Conservation (phyloP, 306 rosid species). For the Cicer yamashitae region DNA sequence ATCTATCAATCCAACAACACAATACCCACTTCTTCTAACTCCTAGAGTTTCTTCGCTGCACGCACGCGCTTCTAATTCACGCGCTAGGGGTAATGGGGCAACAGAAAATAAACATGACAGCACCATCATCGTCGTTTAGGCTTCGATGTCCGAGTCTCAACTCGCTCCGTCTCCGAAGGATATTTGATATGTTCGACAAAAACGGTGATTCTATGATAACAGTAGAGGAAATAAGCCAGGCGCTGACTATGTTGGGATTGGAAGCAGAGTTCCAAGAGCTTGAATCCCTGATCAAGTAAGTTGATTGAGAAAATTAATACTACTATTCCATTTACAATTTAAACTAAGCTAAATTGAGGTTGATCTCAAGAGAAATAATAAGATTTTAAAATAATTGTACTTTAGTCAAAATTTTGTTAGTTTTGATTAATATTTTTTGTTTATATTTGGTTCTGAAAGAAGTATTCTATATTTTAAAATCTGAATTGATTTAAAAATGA, state of each 20-base stretch:
- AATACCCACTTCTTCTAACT: background rate
- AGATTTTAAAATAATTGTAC: no score
- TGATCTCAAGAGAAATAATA: no score
- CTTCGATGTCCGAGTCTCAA: slow-evolving; percentile 68
- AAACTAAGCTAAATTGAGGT: no score
- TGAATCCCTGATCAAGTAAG: slow-evolving; percentile 40
- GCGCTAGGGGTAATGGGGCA: slow-evolving; percentile 32
- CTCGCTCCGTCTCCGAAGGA: slow-evolving; percentile 70
- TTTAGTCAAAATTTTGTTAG: no score
- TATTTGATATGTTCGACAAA: slow-evolving; percentile 79
- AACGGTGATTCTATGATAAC: slow-evolving; percentile 67
- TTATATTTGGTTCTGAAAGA: no score
- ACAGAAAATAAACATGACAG: background rate
- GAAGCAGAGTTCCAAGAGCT: slow-evolving; percentile 61
- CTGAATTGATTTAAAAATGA: no score
- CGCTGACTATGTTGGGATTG: slow-evolving; percentile 62
- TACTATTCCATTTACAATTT: no score
- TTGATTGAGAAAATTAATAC: background rate
- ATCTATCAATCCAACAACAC: background rate
- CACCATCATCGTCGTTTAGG: slow-evolving; percentile 55
- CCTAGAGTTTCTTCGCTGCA: background rate
- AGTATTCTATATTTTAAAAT: no score
- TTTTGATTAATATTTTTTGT: no score
- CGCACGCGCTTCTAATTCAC: background rate
- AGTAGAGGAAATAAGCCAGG: slow-evolving; percentile 61